phyloP scores from a whole-genome alignment of 1,284 basidiomycete species.

The Tylopilus sp. region DNA sequence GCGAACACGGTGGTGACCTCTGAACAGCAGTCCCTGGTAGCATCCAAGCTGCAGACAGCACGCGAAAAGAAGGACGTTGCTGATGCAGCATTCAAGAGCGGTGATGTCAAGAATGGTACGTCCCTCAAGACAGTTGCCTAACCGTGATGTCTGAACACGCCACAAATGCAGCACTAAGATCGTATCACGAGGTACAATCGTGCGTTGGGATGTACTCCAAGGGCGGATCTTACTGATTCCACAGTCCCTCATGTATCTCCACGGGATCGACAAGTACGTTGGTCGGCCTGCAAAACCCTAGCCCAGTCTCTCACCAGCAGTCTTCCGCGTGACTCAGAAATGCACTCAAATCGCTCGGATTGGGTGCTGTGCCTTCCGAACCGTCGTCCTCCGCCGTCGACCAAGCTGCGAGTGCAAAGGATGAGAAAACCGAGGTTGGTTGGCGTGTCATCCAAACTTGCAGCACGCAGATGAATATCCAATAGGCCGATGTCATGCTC shows the following conservation, averaged over 20 bases:
- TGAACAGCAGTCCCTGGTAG: constrained; percentile 29
- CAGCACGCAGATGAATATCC: background rate
- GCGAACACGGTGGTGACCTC: constrained; percentile 23
- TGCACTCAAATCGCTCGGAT: constrained; percentile 49
- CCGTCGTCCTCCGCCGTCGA: constrained; percentile 31
- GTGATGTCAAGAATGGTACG: constrained; percentile 62
- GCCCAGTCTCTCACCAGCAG: background rate
- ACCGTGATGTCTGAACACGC: constrained; percentile 9
- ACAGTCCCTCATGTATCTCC: constrained; percentile 65
- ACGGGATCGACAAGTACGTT: constrained; percentile 67
- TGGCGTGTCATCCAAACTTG: background rate
- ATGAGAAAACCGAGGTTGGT: constrained; percentile 54
- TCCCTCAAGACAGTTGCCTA: background rate
- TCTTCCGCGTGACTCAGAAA: constrained; percentile 38
- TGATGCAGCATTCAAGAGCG: constrained; percentile 73
- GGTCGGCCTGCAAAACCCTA: background rate
- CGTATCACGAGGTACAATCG: constrained; percentile 60
- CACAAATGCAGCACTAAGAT: constrained; percentile 51
- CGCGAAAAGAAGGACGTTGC: constrained; percentile 69
- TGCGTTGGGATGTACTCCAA: background rate
- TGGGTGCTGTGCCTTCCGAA: constrained; percentile 31
- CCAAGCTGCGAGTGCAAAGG: constrained; percentile 40
- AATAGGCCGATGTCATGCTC: constrained; percentile 65
- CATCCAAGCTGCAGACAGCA: constrained; percentile 57
- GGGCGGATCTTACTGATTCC: constrained; percentile 13